Evolutionary conservation across 148 eudicot species (phyloP).

Genomic region (Cornus florida): DNA sequence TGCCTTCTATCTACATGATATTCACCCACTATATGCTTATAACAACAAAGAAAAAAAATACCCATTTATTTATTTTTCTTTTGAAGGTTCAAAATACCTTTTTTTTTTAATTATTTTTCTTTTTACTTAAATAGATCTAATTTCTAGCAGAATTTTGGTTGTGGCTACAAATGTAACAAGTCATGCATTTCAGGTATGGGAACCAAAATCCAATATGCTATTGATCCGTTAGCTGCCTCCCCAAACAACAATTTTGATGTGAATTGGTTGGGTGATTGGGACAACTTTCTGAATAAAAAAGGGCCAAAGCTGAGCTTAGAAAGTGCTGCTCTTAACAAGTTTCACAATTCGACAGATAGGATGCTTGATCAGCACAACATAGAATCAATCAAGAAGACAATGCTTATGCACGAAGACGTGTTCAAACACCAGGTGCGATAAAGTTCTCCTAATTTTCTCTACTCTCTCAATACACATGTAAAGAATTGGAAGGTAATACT

Average conservation of each 20-base stretch:
- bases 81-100: neutral
- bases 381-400: slow-evolving; percentile 47
- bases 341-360: slow-evolving; percentile 20
- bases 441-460: neutral
- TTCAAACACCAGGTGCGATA: slow-evolving; percentile 51
- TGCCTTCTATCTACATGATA: neutral
- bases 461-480: no score
- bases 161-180: neutral
- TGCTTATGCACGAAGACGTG: slow-evolving; percentile 47
- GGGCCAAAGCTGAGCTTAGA: neutral
- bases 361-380: slow-evolving; percentile 27
- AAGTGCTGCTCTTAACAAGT: neutral
- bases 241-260: slow-evolving; percentile 16
- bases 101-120: neutral
- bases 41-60: neutral
- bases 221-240: slow-evolving; percentile 26
- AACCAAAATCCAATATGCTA: slow-evolving; percentile 35
- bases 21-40: neutral
- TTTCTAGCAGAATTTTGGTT: neutral
- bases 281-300: neutral
- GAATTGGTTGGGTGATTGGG: slow-evolving; percentile 15
- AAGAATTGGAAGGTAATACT: neutral
- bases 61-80: neutral
- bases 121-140: neutral
- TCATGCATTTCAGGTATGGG: slow-evolving; percentile 48